Conservation (phyloP, 495 filamentous ascomycete genomes). For the Talaromyces borbonicus region DNA sequence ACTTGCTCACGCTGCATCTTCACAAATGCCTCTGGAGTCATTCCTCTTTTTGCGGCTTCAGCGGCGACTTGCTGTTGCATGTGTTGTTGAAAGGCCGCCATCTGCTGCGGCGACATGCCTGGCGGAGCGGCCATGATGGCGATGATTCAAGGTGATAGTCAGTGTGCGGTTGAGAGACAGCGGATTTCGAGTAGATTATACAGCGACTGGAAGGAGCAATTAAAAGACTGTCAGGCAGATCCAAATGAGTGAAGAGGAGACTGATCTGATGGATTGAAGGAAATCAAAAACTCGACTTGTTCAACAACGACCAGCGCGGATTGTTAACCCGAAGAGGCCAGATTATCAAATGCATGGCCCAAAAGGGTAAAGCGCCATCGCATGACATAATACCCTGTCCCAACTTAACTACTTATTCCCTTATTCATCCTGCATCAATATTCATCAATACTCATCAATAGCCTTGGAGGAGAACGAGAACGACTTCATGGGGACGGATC, state of each 20-base stretch:
- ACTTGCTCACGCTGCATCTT: conserved; percentile 45
- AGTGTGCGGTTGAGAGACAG: no score
- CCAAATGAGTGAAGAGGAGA: not conserved
- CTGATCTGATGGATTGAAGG: not conserved
- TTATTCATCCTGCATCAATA: not conserved
- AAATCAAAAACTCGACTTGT: not conserved
- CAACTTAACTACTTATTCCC: not conserved
- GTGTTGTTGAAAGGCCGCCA: conserved; percentile 73
- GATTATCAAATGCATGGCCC: not conserved
- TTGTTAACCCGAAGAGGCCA: conserved; percentile 8
- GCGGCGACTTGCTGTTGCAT: conserved; percentile 79
- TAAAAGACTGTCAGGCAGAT: not conserved
- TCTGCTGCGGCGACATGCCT: conserved; percentile 77
- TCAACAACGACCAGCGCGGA: no score
- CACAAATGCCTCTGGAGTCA: conserved; percentile 67
- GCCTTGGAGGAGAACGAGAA: no score
- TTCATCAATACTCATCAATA: no score
- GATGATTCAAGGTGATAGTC: not conserved
- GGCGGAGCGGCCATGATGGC: conserved; percentile 41
- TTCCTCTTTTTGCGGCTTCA: conserved; percentile 62
- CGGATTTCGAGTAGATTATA: no score
- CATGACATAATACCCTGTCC: not conserved
- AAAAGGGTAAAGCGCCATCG: conserved; percentile 6
- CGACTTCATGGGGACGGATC: no score
- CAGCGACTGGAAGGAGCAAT: no score